Percentiles rank a stretch among this genome's conserved stretches.
phyloP scores from a whole-genome alignment of 2,329 filamentous ascomycete species.

The Acephala macrosclerotiorum region DNA sequence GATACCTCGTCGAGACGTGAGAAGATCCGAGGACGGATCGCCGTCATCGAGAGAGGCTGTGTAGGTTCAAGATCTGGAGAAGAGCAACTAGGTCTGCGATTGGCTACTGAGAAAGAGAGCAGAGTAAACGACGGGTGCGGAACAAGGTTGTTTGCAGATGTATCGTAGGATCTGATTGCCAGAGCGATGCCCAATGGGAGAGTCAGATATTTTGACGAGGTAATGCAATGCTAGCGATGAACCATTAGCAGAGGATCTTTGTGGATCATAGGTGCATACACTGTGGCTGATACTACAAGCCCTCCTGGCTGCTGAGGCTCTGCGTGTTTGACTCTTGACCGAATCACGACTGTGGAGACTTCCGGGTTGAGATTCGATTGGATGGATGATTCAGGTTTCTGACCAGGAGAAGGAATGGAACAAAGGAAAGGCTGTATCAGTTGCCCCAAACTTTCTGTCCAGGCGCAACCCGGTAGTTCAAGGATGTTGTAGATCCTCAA shows the following conservation, averaged over 20 bases:
- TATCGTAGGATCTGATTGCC: conserved; percentile 11
- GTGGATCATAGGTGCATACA: conserved; percentile 21
- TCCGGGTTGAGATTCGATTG: conserved; percentile 28
- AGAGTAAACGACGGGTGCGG: conserved; percentile 13
- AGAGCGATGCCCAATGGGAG: conserved; percentile 14
- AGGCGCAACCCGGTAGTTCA: conserved; percentile 9
- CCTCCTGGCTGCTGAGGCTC: conserved; percentile 35
- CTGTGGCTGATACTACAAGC: conserved; percentile 3
- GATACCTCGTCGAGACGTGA: conserved; percentile 33
- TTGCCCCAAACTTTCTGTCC: conserved; percentile 3
- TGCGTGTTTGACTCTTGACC: conserved; percentile 36
- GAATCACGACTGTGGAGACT: conserved; percentile 5
- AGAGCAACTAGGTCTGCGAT: conserved; percentile 22
- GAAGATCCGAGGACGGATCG: conserved; percentile 16
- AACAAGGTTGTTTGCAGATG: conserved; percentile 16
- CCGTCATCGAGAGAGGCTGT: conserved; percentile 20
- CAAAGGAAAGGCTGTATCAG: conserved; percentile 21
- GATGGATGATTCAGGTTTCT: conserved; percentile 22
- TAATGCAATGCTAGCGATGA: conserved; percentile 18
- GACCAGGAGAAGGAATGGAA: conserved; percentile 10
- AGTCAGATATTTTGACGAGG: neutral
- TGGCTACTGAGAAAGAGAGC: conserved; percentile 17
- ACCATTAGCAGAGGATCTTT: conserved; percentile 20
- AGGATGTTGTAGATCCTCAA: conserved; percentile 36
- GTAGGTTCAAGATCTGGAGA: conserved; percentile 22